phyloP scores from a whole-genome alignment of 208 protist species.

The Acanthamoeba royreba region DNA sequence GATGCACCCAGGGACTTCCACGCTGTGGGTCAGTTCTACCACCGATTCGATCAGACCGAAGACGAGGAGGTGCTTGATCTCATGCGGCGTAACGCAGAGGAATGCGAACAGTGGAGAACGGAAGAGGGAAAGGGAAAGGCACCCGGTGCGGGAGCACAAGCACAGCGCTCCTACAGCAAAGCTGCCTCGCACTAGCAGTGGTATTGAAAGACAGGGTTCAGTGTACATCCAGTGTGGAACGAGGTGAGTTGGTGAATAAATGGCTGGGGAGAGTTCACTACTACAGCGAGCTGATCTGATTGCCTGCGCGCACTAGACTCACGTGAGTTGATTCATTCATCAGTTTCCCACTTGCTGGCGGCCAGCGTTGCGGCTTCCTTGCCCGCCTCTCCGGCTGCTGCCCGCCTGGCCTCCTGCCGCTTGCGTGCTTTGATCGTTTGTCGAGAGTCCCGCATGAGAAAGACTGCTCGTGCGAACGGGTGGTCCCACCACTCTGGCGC shows the following conservation, averaged over 20 bases:
- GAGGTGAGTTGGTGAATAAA: too few relatives aligned
- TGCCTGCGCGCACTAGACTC: too few relatives aligned
- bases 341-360: too few relatives aligned
- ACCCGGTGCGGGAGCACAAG: too few relatives aligned
- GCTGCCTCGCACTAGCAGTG: too few relatives aligned
- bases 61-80: constrained; percentile 51
- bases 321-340: too few relatives aligned
- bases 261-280: too few relatives aligned
- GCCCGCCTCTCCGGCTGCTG: neutral
- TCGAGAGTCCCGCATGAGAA: neutral
- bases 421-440: neutral
- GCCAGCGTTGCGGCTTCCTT: neutral
- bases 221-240: too few relatives aligned
- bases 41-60: constrained; percentile 50
- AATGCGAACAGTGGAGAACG: neutral
- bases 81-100: neutral
- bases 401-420: neutral
- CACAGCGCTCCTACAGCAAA: too few relatives aligned
- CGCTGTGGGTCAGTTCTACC: constrained; percentile 57
- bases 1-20: neutral
- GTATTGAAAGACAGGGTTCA: too few relatives aligned
- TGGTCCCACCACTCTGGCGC: neutral
- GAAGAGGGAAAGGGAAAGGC: too few relatives aligned
- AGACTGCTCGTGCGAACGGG: neutral
- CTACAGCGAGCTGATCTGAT: too few relatives aligned